Conservation (phyloP, 371 early-diverging fungal species). For the Mortierella sp. region DNA sequence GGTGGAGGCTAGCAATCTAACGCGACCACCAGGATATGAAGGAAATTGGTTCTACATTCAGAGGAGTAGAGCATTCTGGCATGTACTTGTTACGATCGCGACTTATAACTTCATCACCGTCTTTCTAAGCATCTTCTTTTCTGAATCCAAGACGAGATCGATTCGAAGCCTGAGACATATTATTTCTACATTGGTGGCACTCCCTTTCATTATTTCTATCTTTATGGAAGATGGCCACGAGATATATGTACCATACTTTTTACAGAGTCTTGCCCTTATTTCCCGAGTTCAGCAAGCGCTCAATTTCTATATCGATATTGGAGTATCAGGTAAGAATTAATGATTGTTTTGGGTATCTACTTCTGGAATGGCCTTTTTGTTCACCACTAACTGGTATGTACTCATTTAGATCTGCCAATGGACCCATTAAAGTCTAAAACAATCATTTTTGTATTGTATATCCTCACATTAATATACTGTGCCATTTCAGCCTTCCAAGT, state of each 20-base stretch:
- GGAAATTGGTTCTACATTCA: slow-evolving; percentile 42
- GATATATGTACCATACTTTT: slow-evolving; percentile 75
- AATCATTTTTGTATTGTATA: slow-evolving; percentile 69
- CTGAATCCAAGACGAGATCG: slow-evolving; percentile 60
- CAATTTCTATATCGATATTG: slow-evolving; percentile 70
- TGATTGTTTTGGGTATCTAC: not conserved
- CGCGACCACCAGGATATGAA: slow-evolving; percentile 48
- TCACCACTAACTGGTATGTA: not conserved
- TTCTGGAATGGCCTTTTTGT: not conserved
- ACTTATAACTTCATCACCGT: slow-evolving; percentile 45
- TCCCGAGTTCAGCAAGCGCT: slow-evolving; percentile 71
- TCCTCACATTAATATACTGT: slow-evolving; percentile 74
- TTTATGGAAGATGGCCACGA: slow-evolving; percentile 62
- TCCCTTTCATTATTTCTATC: slow-evolving; percentile 28
- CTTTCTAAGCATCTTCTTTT: slow-evolving; percentile 31
- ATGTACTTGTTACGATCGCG: slow-evolving; percentile 43
- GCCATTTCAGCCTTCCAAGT: slow-evolving; percentile 80
- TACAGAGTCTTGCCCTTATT: slow-evolving; percentile 69
- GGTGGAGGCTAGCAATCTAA: slow-evolving; percentile 68
- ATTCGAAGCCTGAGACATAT: slow-evolving; percentile 30
- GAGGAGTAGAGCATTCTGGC: slow-evolving; percentile 34
- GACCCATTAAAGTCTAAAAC: slow-evolving; percentile 73
- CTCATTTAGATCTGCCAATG: slow-evolving; percentile 58
- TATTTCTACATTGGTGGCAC: slow-evolving; percentile 40
- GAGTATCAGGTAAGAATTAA: slow-evolving; percentile 48